Conservation (phyloP, 1,139 yeast species). For the Geotrichum siamense region DNA sequence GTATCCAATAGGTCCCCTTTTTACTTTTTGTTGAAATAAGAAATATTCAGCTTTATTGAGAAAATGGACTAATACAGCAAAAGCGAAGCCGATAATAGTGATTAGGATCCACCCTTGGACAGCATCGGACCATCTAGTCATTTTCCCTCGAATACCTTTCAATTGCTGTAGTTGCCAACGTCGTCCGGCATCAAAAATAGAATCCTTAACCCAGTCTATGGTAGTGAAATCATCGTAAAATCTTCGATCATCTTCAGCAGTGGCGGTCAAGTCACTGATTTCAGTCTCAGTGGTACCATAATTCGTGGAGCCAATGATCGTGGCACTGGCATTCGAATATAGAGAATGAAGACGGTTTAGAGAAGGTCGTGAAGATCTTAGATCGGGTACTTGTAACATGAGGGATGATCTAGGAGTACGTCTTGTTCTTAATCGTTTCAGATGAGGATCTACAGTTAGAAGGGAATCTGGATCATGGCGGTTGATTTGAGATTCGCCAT, state of each 20-base stretch:
- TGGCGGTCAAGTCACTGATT: too few species aligned
- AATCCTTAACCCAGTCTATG: conserved; percentile 60
- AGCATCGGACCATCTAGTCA: conserved; percentile 32
- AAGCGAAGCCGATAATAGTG: conserved; percentile 42
- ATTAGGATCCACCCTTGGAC: conserved; percentile 47
- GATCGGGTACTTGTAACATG: not conserved
- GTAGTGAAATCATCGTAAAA: conserved; percentile 57
- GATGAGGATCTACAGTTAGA: too few species aligned
- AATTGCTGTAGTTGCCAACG: conserved; percentile 38
- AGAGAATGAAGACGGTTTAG: not conserved
- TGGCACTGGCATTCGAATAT: not conserved
- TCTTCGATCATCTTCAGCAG: conserved; percentile 15
- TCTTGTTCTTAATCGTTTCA: not conserved
- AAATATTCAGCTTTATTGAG: conserved; percentile 47
- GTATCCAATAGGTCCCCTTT: conserved; percentile 47
- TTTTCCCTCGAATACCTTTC: conserved; percentile 35
- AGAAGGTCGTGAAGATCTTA: conserved; percentile 5
- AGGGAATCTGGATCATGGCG: too few species aligned
- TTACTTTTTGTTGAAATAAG: conserved; percentile 44
- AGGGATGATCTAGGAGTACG: not conserved
- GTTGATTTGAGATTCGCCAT: too few species aligned
- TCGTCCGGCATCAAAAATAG: conserved; percentile 43
- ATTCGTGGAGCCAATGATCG: not conserved
- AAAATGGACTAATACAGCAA: conserved; percentile 47
- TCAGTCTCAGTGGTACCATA: not conserved